A percentile compares a stretch with the other conserved stretches of the same genome.
Conservation (phyloP, 1,284 basidiomycete genomes). For the Vanrija sp. region DNA sequence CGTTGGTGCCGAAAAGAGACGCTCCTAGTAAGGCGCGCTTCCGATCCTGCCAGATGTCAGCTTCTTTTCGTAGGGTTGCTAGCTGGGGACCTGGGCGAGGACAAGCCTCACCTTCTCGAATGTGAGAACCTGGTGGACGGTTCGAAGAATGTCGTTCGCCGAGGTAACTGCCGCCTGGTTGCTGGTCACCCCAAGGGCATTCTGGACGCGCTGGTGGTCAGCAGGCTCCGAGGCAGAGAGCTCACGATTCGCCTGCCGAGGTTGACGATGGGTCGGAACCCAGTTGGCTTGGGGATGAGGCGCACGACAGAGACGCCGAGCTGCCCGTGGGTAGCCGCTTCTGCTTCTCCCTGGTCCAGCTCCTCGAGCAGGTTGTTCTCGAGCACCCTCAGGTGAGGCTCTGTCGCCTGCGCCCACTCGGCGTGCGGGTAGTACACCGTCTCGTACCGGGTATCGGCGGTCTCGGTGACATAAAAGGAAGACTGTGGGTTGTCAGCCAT, state of each 20-base stretch:
- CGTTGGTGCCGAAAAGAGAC: slow-evolving; percentile 76
- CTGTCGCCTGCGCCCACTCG: slow-evolving; percentile 81
- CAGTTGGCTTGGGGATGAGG: slow-evolving; percentile 87
- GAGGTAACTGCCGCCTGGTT: slow-evolving; percentile 7
- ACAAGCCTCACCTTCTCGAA: slow-evolving; percentile 67
- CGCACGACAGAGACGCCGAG: slow-evolving; percentile 60
- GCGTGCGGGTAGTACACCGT: slow-evolving; percentile 91
- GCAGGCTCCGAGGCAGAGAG: slow-evolving; percentile 6
- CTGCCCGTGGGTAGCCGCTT: slow-evolving; percentile 12
- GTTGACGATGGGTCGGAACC: slow-evolving; percentile 93
- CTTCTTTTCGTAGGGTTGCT: not conserved
- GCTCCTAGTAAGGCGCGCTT: slow-evolving; percentile 65
- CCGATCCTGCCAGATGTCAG: slow-evolving; percentile 54
- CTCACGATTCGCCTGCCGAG: slow-evolving; percentile 61
- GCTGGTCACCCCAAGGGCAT: slow-evolving; percentile 12
- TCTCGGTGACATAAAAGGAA: slow-evolving; percentile 91
- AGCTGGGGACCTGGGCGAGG: not conserved
- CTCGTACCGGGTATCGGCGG: slow-evolving; percentile 77
- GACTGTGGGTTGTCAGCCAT: slow-evolving; percentile 55
- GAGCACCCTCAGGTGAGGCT: slow-evolving; percentile 71
- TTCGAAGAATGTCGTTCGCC: slow-evolving; percentile 72
- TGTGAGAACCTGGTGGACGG: slow-evolving; percentile 75
- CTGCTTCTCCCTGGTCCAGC: slow-evolving; percentile 15
- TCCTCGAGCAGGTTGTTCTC: slow-evolving; percentile 44
- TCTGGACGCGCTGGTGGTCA: slow-evolving; percentile 10